phyloP scores from a whole-genome alignment of 257 asterid genomes.

The Handroanthus guayacan region DNA sequence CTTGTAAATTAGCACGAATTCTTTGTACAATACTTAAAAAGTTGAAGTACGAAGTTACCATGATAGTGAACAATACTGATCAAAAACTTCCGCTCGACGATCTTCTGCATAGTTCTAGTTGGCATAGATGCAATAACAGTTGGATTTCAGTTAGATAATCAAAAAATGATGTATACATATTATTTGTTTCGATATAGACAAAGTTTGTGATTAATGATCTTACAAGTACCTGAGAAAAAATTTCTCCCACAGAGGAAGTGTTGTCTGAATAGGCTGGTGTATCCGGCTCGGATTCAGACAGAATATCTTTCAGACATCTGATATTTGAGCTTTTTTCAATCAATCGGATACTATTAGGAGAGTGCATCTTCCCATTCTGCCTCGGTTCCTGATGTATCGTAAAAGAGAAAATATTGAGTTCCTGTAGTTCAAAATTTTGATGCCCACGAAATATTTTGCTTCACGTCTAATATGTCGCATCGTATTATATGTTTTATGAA shows the following conservation, averaged over 20 bases:
- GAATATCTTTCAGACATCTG: constrained; percentile 78
- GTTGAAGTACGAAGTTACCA: constrained; percentile 20
- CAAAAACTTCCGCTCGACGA: constrained; percentile 39
- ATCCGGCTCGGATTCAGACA: constrained; percentile 74
- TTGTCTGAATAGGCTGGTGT: constrained; percentile 50
- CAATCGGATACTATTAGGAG: constrained; percentile 8
- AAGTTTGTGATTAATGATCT: not conserved
- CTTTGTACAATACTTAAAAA: not conserved
- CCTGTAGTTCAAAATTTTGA: no score
- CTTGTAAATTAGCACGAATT: constrained; percentile 13
- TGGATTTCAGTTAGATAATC: constrained; percentile 15
- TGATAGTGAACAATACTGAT: constrained; percentile 43
- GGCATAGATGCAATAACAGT: constrained; percentile 21
- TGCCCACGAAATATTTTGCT: no score
- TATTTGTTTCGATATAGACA: not conserved
- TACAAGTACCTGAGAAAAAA: constrained; percentile 52
- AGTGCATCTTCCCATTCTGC: constrained; percentile 49
- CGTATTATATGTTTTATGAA: not conserved
- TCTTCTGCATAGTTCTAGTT: constrained; percentile 51
- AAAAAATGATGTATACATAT: not conserved
- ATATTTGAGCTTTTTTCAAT: constrained; percentile 46
- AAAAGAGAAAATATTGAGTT: not conserved
- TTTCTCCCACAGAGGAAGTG: constrained; percentile 51
- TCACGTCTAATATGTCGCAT: no score
- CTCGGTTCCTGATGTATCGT: constrained; percentile 12